These are phyloP conservation scores for Sporobolomyces pararoseus DNA, from an alignment of 768 basidiomycete species.

Conservation along the genomic window DNA sequence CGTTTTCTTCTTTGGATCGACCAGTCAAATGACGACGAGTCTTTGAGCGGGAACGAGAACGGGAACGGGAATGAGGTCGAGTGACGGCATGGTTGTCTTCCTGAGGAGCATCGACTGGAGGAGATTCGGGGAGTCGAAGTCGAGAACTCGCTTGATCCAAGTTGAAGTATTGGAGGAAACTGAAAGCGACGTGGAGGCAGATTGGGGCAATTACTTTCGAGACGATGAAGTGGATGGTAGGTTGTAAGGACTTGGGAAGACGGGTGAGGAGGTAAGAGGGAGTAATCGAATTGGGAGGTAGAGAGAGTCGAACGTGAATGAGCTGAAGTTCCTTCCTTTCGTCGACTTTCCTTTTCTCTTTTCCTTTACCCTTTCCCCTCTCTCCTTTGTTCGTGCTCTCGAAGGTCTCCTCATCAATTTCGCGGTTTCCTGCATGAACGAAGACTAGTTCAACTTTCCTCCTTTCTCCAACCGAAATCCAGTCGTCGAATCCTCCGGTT, in stretches of 20 bases:
- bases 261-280: not conserved
- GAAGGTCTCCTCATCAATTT: not conserved
- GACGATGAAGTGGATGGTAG: not conserved
- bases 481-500: not conserved
- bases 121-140: not conserved
- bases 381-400: not conserved
- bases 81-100: not conserved
- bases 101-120: not conserved
- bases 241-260: not conserved
- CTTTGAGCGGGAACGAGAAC: not conserved
- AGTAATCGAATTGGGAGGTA: not conserved
- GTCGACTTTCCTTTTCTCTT: not conserved
- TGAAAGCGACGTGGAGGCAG: slow-evolving; percentile 1
- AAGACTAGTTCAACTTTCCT: slow-evolving; percentile 12
- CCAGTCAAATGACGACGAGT: not conserved
- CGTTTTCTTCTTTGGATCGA: not conserved
- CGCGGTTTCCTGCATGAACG: not conserved
- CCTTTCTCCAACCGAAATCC: slow-evolving; percentile 7
- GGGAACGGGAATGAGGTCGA: not conserved
- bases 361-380: not conserved
- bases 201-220: not conserved
- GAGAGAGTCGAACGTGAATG: slow-evolving; percentile 5
- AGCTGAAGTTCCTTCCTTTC: not conserved
- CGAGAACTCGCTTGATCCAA: not conserved
- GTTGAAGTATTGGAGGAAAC: not conserved